A percentile compares a stretch with the other conserved stretches of the same genome.
Conservation (phyloP, 2,329 filamentous ascomycete genomes). For the Cryphonectria nitschkei region DNA sequence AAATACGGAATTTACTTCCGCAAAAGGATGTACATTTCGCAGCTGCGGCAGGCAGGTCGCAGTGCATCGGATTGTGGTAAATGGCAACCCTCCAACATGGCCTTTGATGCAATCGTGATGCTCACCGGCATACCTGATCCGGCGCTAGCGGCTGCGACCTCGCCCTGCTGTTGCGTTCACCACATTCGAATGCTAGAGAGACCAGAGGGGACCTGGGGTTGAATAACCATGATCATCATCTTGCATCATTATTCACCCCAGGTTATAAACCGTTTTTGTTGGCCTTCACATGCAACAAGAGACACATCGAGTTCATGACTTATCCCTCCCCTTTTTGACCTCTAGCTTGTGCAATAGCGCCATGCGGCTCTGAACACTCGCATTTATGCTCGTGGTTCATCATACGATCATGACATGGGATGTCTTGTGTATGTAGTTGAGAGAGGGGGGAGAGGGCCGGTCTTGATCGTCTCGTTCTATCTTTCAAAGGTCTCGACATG, state of each 20-base stretch:
- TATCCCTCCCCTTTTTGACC: not conserved
- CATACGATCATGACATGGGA: not conserved
- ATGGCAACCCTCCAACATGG: not conserved
- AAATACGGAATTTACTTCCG: not conserved
- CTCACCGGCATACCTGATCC: constrained; percentile 15
- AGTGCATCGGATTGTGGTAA: not conserved
- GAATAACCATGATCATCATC: no score
- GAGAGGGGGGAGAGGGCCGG: not conserved
- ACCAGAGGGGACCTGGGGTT: not conserved
- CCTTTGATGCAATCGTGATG: constrained; percentile 13
- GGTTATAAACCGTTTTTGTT: not conserved
- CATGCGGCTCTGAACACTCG: constrained; percentile 10
- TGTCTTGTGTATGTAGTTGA: not conserved
- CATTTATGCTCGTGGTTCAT: constrained; percentile 1
- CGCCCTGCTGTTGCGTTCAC: not conserved
- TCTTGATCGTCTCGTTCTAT: constrained; percentile 1
- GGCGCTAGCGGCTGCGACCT: constrained; percentile 21
- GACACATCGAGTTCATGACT: not conserved
- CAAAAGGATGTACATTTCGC: not conserved
- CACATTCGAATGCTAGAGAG: not conserved
- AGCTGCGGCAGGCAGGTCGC: not conserved
- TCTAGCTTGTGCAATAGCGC: not conserved
- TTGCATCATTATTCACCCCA: not conserved
- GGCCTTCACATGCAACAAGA: not conserved
- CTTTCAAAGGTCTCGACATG: not conserved